Base-by-base conservation (phyloP, 1,284 basidiomycete genomes). In the Paramarasmius palmivorus region DNA sequence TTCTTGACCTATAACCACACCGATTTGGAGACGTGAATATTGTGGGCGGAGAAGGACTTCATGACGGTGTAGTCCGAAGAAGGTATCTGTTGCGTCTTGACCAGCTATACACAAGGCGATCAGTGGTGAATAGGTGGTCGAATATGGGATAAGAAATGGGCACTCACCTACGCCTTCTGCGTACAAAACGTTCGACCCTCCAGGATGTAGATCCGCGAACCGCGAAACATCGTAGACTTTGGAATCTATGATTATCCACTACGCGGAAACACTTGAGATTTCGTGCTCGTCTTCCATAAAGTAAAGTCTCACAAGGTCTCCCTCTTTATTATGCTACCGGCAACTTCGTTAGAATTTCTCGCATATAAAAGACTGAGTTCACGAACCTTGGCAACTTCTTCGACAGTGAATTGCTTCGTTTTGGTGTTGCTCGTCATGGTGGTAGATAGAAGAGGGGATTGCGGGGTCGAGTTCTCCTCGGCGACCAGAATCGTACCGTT, bases 21-120 rank as follows among this genome's bases (percentile, higher is more conserved):
- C 93, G 53, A 95, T 89, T 62, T 88, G 85, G n/a, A 94, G 79
- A 12, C 91, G 83, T 7, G 81, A 77, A 63, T 94, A 95, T 67
- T 92, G 89, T 0, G 92, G 89, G 54, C 87, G 86, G 32, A 83
- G 74, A 12, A 98, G 81, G 20, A 97, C 86, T 65, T 97, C 93
- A 45, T 90, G 84, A 22, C 93, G 81, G 68, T 98, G 95, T 49
- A 98, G 80, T n/a, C 91, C 88, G 60, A 91, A 98, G 81, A 98
- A 98, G 0, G 81, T 81, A 32, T 93, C 77, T 1, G 95, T 96
- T 0, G 93, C 92, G 62, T 98, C 95, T 66, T 92, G 80, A 39
- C 78, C 78, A 48, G 77, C 78, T 79, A 25, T 34, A 1, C 12
- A 39, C n/a, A 38, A 23, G 36, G 12, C 19, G 7, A 44, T 26